Conservation (phyloP, 305 asterid species). For the Petunia hybrid region DNA sequence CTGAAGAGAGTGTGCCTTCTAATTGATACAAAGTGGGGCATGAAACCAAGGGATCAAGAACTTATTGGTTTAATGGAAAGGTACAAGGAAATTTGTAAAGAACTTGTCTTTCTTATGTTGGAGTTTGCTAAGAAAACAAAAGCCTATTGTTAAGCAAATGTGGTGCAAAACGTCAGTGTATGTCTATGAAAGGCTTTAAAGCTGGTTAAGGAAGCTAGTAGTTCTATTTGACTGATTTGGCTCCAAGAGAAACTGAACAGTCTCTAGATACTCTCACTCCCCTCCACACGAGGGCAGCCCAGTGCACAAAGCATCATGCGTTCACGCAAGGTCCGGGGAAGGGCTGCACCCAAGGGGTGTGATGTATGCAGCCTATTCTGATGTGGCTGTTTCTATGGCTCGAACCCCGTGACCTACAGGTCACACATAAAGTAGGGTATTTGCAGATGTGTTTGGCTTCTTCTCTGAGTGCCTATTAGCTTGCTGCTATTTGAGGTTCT, state of each 20-base stretch:
- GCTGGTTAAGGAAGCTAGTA: neutral
- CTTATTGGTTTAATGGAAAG: slow-evolving; percentile 96
- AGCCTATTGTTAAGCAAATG: neutral
- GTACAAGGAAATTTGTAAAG: slow-evolving; percentile 42
- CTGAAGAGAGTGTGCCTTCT: slow-evolving; percentile 90
- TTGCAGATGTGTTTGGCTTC: neutral
- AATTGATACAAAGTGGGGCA: slow-evolving; percentile 97
- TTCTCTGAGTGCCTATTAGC: neutral
- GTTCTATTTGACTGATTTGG: neutral
- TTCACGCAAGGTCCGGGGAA: no score
- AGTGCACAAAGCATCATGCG: no score
- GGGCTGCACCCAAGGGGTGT: no score
- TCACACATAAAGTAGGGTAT: neutral
- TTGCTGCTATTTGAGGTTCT: slow-evolving; percentile 20
- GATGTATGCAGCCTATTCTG: no score
- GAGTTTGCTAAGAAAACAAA: neutral
- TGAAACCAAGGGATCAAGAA: slow-evolving; percentile 94
- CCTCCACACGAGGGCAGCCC: neutral
- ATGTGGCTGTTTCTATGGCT: no score
- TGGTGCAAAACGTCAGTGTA: neutral
- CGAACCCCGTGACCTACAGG: no score
- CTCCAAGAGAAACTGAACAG: neutral
- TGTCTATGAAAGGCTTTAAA: neutral
- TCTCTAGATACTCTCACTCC: neutral
- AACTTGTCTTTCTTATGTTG: slow-evolving; percentile 16